Percentiles rank a stretch among this genome's conserved stretches.
These are phyloP conservation scores for Gnetum montanum DNA, from an alignment of 75 land plant species.

Conservation along the genomic window DNA sequence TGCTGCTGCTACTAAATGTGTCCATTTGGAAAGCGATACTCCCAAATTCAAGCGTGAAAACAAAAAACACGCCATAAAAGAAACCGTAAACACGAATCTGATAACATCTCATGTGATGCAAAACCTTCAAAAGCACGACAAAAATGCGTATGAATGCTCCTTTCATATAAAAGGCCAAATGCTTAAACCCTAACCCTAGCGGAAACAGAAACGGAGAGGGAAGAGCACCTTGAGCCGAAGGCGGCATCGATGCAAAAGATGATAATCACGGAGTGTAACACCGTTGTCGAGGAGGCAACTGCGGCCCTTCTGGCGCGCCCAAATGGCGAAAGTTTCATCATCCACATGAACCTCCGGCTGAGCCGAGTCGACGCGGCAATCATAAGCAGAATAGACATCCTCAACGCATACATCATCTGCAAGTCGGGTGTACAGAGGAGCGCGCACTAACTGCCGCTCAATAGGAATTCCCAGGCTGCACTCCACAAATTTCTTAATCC, in stretches of 20 bases:
- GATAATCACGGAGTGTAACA: constrained; percentile 22
- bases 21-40: too few relatives aligned
- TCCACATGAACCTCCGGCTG: constrained; percentile 25
- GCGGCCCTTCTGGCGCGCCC: constrained; percentile 22
- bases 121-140: neutral
- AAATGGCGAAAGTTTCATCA: constrained; percentile 29
- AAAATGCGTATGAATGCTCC: too few relatives aligned
- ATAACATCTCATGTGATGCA: neutral
- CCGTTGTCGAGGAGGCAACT: constrained; percentile 18
- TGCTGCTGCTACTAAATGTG: too few relatives aligned
- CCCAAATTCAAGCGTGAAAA: too few relatives aligned
- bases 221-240: constrained; percentile 23
- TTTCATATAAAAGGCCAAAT: neutral
- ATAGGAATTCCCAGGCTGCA: constrained; percentile 16
- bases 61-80: neutral
- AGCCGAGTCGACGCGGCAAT: constrained; percentile 25
- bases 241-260: constrained; percentile 23
- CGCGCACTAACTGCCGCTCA: constrained; percentile 19
- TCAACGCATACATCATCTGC: constrained; percentile 25
- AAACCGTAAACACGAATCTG: neutral
- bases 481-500: constrained; percentile 23
- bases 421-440: constrained; percentile 27
- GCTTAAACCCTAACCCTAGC: neutral
- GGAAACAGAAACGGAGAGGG: neutral
- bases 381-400: constrained; percentile 30